Conservation (phyloP, 371 early-diverging fungal species). For the Rhizopus stolonifer region DNA sequence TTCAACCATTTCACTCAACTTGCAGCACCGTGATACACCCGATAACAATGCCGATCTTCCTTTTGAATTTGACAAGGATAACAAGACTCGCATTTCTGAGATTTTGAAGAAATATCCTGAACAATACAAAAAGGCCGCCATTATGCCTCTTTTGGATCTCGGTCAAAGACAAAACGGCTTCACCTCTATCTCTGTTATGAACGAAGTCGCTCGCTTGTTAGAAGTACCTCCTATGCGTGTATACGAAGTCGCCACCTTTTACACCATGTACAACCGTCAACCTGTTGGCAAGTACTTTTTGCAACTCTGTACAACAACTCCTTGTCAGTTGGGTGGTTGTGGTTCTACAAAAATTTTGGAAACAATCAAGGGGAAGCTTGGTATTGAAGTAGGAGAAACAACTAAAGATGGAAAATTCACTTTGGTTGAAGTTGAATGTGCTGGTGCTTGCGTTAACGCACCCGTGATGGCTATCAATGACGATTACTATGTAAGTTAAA, state of each 20-base stretch:
- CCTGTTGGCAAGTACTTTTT: constrained; percentile 98
- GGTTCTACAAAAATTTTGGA: constrained; percentile 89
- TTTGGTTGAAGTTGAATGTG: constrained; percentile 98
- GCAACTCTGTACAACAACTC: constrained; percentile 97
- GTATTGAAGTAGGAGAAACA: constrained; percentile 93
- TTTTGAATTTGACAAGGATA: constrained; percentile 86
- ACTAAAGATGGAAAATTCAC: constrained; percentile 94
- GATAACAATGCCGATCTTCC: constrained; percentile 86
- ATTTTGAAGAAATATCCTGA: constrained; percentile 94
- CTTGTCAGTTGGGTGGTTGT: constrained; percentile 89
- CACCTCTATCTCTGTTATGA: constrained; percentile 94
- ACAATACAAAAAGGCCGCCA: constrained; percentile 97
- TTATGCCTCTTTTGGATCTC: constrained; percentile 94
- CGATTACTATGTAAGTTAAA: constrained; percentile 83
- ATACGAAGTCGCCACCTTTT: constrained; percentile 98
- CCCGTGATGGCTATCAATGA: constrained; percentile 97
- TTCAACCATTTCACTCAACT: background rate
- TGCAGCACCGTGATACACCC: constrained; percentile 84
- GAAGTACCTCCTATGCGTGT: constrained; percentile 98
- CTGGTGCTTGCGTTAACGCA: constrained; percentile 98
- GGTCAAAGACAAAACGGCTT: constrained; percentile 95
- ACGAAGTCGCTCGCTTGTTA: constrained; percentile 90
- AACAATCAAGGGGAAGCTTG: constrained; percentile 80
- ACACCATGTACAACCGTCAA: constrained; percentile 98
- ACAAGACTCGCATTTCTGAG: constrained; percentile 77